A percentile compares a stretch with the other conserved stretches of the same genome.
phyloP scores from a whole-genome alignment of 1,284 basidiomycete species.

The Moesziomyces sp. region DNA sequence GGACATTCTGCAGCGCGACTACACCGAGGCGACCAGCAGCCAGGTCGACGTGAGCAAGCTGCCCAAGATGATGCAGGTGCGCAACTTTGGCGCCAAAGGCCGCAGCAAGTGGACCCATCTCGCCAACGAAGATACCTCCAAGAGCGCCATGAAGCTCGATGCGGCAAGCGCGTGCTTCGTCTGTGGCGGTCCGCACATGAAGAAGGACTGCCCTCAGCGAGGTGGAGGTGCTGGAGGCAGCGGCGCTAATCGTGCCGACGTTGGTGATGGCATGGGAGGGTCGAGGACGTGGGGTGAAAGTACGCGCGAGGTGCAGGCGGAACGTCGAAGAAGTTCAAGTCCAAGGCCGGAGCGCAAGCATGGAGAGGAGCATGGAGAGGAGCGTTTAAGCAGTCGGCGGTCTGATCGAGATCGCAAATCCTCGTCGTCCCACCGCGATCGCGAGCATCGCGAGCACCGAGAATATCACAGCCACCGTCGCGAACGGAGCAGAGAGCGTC shows the following conservation, averaged over 20 bases:
- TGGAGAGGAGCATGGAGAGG: conserved; percentile 11
- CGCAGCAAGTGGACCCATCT: conserved; percentile 85
- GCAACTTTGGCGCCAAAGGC: conserved; percentile 91
- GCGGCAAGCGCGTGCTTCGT: conserved; percentile 81
- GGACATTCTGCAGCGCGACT: conserved; percentile 89
- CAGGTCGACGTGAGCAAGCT: conserved; percentile 82
- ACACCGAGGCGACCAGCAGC: conserved; percentile 85
- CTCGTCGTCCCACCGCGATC: conserved; percentile 1
- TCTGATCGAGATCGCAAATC: conserved; percentile 1
- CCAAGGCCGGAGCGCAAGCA: conserved; percentile 2
- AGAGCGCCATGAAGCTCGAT: conserved; percentile 52
- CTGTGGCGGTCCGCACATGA: conserved; percentile 71
- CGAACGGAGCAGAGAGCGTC: conserved; percentile 6
- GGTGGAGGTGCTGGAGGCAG: conserved; percentile 9
- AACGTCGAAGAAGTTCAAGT: conserved; percentile 17
- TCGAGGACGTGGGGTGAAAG: background rate
- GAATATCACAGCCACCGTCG: conserved; percentile 3
- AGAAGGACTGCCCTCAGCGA: conserved; percentile 63
- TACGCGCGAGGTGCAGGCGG: background rate
- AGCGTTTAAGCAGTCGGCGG: background rate
- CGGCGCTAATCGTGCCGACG: conserved; percentile 12
- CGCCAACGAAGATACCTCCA: conserved; percentile 88
- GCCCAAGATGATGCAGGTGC: conserved; percentile 96
- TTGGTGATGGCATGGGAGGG: background rate
- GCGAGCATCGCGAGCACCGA: conserved; percentile 8